Base-by-base conservation (phyloP, 495 filamentous ascomycete species). In the Aspergillus heteromorphus region DNA sequence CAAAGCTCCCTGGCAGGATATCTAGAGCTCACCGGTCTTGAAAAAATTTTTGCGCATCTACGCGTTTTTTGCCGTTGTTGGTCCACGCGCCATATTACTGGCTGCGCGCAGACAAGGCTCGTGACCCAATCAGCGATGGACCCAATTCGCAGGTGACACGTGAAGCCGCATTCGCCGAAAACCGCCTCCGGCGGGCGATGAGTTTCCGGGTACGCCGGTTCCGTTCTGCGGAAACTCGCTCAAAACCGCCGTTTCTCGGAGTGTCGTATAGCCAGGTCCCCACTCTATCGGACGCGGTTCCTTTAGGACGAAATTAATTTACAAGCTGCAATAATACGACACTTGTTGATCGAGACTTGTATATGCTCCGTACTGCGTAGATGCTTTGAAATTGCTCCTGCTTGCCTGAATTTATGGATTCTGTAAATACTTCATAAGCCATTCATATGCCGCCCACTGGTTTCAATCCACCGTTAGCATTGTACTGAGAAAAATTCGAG, bases 391-490 rank as follows among this genome's bases (percentile, higher is more conserved):
- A 30, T 51, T 41, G 38, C 56, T 45, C 7, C 16, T 20, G 40
- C 53, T 31, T 21, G 25, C 4, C 36, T 59, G 41, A 38, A 49
- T 56, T 54, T 36, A 54, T 5, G 57, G 30, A 52, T 48, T 54
- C 31, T 63, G 67, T 27, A 76, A 59, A 42, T 61, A 66, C 49
- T 65, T 72, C 83, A 93, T 89, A 60, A 88, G 76, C 84, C 85
- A 88, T 72, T 93, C 89, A 70, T 93, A 95, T 25, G 89, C 82
- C 4, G 84, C 85, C 89, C 89, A 96, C 76, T 96, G 40, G 6
- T 47, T 29, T 14, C 38, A 43, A 36, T 13, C 6, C 21, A 48
- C 55, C 20, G 66, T 68, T 53, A 70, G 61, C 45, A 29, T 53
- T 23, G 16, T 53, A 17, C 0, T 41, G 27, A 21, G 13, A 11